phyloP scores from a whole-genome alignment of 768 basidiomycete genomes.

The Mycena albidolilacea region DNA sequence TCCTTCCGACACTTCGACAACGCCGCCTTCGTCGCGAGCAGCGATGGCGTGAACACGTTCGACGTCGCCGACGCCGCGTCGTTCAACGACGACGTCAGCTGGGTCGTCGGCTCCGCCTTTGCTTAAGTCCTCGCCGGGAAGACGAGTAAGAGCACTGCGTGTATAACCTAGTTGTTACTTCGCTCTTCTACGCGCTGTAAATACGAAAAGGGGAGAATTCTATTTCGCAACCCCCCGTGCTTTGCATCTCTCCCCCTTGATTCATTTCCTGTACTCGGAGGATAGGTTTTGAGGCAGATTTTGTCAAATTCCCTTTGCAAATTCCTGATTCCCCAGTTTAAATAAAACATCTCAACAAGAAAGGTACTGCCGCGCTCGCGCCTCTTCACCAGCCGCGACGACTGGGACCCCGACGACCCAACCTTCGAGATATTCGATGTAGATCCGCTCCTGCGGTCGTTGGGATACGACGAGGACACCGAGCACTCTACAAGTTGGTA shows the following conservation, averaged over 20 bases:
- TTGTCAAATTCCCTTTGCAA: too few species aligned
- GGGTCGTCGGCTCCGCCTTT: constrained; percentile 21
- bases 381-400: constrained; percentile 24
- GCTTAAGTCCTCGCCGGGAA: constrained; percentile 7
- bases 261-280: too few species aligned
- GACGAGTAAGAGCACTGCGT: neutral
- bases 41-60: constrained; percentile 19
- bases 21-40: constrained; percentile 9
- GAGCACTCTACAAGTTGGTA: too few species aligned
- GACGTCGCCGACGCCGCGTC: constrained; percentile 5
- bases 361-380: constrained; percentile 3
- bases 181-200: too few species aligned
- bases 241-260: too few species aligned
- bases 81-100: constrained; percentile 23
- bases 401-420: neutral
- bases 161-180: constrained; percentile 10
- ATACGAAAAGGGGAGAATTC: too few species aligned
- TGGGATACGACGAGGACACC: neutral
- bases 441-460: neutral
- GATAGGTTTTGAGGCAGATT: too few species aligned
- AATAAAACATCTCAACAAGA: too few species aligned
- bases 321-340: too few species aligned
- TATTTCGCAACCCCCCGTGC: too few species aligned
- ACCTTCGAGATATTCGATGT: constrained; percentile 22
- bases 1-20: constrained; percentile 28